Evolutionary conservation across 225 moss, liverwort and hornwort genomes (phyloP).

Genomic region (Ulota crispa): DNA sequence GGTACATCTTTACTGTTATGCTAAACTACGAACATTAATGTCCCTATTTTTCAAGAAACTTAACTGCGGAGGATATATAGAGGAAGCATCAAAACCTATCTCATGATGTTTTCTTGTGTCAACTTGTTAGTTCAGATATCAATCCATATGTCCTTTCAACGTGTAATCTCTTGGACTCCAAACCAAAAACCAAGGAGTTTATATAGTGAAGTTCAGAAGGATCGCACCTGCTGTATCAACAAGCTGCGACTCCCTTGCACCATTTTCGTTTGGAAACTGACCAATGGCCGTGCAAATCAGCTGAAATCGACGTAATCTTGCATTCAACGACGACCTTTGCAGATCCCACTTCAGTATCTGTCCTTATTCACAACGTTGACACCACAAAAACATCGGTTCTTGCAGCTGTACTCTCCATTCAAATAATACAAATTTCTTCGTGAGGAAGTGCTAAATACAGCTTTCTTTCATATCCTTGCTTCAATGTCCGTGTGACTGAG

Average conservation of each 20-base stretch:
- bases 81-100: neutral
- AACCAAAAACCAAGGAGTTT: neutral
- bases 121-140: neutral
- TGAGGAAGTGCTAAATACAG: neutral
- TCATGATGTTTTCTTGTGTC: neutral
- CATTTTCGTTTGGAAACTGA: constrained; percentile 6
- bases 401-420: neutral
- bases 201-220: neutral
- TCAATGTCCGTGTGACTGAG: neutral
- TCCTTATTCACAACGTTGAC: neutral
- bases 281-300: neutral
- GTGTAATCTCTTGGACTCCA: neutral
- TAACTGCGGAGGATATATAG: neutral
- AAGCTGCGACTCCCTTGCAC: constrained; percentile 22
- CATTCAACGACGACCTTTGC: neutral
- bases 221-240: constrained; percentile 28
- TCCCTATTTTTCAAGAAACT: neutral
- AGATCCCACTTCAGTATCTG: neutral
- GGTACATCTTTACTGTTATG: neutral
- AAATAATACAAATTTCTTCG: neutral
- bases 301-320: neutral
- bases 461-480: neutral
- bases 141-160: neutral
- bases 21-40: neutral
- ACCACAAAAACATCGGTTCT: neutral